phyloP scores from a whole-genome alignment of 2,329 filamentous ascomycete genomes.

The Biscogniauxia sp. region DNA sequence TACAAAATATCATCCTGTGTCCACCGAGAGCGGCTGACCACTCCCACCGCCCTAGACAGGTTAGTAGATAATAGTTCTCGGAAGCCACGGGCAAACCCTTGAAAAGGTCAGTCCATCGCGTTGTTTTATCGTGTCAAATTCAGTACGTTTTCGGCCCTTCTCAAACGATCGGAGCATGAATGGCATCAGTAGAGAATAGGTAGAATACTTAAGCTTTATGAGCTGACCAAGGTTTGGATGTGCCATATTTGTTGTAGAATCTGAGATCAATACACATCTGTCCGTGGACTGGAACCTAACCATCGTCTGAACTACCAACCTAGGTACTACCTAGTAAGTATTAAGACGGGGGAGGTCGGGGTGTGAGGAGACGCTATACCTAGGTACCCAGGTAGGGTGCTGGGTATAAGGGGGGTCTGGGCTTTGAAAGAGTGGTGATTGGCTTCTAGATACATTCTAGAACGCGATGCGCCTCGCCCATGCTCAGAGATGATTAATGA shows the following conservation, averaged over 20 bases:
- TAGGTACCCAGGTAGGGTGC: too few species aligned
- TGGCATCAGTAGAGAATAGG: background rate
- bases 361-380: background rate
- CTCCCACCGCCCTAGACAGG: background rate
- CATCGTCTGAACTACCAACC: background rate
- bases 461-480: conserved; percentile 9
- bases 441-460: conserved; percentile 16
- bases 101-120: background rate
- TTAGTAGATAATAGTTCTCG: too few species aligned
- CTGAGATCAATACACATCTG: background rate
- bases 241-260: background rate
- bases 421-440: background rate
- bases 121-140: background rate
- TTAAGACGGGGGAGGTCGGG: background rate
- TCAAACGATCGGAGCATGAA: background rate
- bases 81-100: background rate
- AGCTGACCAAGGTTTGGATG: background rate
- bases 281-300: background rate
- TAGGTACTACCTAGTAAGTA: too few species aligned
- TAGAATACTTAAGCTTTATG: background rate
- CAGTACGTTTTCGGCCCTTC: background rate
- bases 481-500: background rate
- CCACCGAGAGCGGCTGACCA: background rate
- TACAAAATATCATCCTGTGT: background rate
- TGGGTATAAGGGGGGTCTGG: background rate